Percentiles rank a stretch among this genome's conserved stretches.
phyloP scores from a whole-genome alignment of 495 filamentous ascomycete genomes.

The Hypoxylon lienhwacheense region DNA sequence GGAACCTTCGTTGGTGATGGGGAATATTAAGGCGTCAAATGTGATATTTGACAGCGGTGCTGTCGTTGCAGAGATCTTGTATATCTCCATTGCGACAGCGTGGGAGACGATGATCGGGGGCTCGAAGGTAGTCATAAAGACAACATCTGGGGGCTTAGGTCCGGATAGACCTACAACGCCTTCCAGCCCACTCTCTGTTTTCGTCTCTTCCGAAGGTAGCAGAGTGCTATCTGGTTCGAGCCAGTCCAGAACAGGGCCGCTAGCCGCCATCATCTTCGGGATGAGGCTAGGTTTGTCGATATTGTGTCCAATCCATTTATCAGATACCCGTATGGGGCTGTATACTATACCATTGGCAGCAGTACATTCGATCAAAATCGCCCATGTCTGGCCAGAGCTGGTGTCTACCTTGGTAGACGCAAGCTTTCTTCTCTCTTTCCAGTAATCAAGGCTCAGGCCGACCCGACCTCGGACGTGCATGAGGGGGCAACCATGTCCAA shows the following conservation, averaged over 20 bases:
- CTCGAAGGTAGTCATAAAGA: constrained; percentile 81
- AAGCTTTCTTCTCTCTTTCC: constrained; percentile 66
- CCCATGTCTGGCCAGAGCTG: constrained; percentile 54
- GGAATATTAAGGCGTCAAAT: constrained; percentile 69
- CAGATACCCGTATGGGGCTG: constrained; percentile 62
- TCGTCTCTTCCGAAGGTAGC: constrained; percentile 47
- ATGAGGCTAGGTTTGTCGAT: constrained; percentile 55
- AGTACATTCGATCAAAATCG: constrained; percentile 65
- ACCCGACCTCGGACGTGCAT: constrained; percentile 74
- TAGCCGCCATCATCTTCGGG: constrained; percentile 46
- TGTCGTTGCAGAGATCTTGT: constrained; percentile 62
- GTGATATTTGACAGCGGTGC: constrained; percentile 56
- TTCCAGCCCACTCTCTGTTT: constrained; percentile 39
- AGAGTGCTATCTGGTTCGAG: constrained; percentile 56
- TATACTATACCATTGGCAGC: constrained; percentile 54
- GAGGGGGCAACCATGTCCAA: constrained; percentile 71
- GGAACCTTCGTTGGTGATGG: constrained; percentile 40
- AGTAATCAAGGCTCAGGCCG: constrained; percentile 83
- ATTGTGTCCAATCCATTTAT: constrained; percentile 64
- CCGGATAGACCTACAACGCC: constrained; percentile 42
- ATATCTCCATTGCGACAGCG: constrained; percentile 66
- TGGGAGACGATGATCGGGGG: constrained; percentile 79
- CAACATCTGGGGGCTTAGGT: constrained; percentile 67
- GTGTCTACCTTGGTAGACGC: constrained; percentile 38
- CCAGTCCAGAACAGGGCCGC: constrained; percentile 64